Conservation (phyloP, 495 filamentous ascomycete genomes). For the Penicillium robsamsonii region DNA sequence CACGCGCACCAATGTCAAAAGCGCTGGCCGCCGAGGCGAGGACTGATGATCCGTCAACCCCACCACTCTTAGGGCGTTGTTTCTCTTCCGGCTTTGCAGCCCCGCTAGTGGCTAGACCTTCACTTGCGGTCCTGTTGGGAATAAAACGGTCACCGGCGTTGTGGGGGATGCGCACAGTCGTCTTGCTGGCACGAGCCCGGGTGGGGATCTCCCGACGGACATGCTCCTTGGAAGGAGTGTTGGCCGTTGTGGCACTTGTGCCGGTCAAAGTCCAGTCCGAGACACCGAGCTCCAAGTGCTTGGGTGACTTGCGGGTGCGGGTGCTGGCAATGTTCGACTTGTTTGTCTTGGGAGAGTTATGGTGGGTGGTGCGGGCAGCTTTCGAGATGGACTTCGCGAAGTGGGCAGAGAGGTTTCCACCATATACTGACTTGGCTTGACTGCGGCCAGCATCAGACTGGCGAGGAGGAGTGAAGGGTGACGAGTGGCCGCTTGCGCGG, state of each 20-base stretch:
- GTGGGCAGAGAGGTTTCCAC: constrained; percentile 68
- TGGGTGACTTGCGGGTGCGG: constrained; percentile 61
- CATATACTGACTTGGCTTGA: constrained; percentile 67
- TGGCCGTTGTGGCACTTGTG: constrained; percentile 62
- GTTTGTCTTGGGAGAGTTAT: constrained; percentile 89
- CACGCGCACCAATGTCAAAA: constrained; percentile 61
- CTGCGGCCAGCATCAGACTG: constrained; percentile 54
- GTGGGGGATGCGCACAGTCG: constrained; percentile 71
- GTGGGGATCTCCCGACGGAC: constrained; percentile 57
- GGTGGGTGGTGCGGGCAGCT: constrained; percentile 32
- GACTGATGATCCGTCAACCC: constrained; percentile 65
- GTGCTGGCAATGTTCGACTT: constrained; percentile 90
- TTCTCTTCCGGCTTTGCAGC: constrained; percentile 76
- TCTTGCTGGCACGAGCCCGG: constrained; percentile 61
- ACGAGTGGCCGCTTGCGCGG: constrained; percentile 54
- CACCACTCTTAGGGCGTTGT: constrained; percentile 66
- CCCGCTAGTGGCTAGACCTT: constrained; percentile 77
- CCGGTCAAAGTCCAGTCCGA: constrained; percentile 91
- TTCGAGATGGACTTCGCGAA: constrained; percentile 57
- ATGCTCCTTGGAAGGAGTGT: constrained; percentile 69
- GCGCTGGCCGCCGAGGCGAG: constrained; percentile 66
- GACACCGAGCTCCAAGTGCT: constrained; percentile 85
- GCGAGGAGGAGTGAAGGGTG: constrained; percentile 77
- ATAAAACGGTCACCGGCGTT: constrained; percentile 93
- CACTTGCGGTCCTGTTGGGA: constrained; percentile 84